These are phyloP conservation scores for Coniella lustricola DNA, from an alignment of 2,329 filamentous ascomycete genomes.

Conservation along the genomic window DNA sequence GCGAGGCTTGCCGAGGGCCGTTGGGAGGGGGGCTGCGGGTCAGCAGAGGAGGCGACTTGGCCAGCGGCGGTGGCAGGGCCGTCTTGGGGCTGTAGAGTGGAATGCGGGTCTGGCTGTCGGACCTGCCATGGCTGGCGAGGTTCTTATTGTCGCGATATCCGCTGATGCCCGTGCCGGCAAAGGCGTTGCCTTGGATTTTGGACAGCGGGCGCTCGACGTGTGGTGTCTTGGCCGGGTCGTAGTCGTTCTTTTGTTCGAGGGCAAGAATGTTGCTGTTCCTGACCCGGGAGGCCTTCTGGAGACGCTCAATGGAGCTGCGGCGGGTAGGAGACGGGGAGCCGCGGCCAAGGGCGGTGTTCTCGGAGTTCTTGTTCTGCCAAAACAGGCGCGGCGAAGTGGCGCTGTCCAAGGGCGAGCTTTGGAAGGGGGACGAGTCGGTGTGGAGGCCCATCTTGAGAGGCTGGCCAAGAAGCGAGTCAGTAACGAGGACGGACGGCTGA, in stretches of 20 bases:
- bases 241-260: constrained; percentile 85
- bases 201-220: constrained; percentile 77
- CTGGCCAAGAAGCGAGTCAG: too few relatives aligned
- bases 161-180: constrained; percentile 49
- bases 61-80: constrained; percentile 22
- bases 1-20: constrained; percentile 59
- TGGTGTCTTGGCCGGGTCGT: constrained; percentile 73
- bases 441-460: constrained; percentile 59
- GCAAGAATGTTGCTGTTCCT: constrained; percentile 98
- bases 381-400: constrained; percentile 75
- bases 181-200: constrained; percentile 67
- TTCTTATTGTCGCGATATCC: constrained; percentile 43
- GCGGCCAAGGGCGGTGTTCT: constrained; percentile 60
- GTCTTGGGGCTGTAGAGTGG: constrained; percentile 51
- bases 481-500: background rate
- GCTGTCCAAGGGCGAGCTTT: constrained; percentile 68
- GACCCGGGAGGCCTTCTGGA: constrained; percentile 90
- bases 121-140: constrained; percentile 37
- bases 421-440: constrained; percentile 75
- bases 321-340: constrained; percentile 66
- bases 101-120: constrained; percentile 55
- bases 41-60: constrained; percentile 31
- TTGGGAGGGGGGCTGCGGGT: constrained; percentile 30
- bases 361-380: constrained; percentile 74
- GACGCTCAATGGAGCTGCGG: constrained; percentile 87